Evolutionary conservation across 352 stramenopile genomes (phyloP).

Genomic region (Halophytophthora batemanensis): DNA sequence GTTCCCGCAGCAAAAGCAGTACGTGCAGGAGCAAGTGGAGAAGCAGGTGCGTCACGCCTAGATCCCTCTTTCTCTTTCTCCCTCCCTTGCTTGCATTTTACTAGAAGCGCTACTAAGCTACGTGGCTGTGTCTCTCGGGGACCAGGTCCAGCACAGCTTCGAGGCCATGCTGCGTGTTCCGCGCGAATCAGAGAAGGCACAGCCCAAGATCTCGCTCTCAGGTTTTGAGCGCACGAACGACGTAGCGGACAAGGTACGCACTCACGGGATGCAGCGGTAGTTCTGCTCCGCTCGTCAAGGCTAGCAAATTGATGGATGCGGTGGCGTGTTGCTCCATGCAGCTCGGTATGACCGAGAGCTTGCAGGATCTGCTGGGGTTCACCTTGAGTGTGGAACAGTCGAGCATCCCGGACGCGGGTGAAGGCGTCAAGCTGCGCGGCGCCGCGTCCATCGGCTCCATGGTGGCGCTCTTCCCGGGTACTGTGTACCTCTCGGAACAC

Average conservation of each 20-base stretch:
- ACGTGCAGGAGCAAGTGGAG: constrained; percentile 58
- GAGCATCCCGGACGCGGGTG: constrained; percentile 51
- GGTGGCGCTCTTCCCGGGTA: constrained; percentile 74
- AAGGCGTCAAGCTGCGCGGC: constrained; percentile 72
- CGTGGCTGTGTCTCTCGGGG: neutral
- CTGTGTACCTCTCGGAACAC: constrained; percentile 82
- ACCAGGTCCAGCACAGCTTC: constrained; percentile 49
- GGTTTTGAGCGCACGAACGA: constrained; percentile 48
- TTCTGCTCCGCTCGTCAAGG: neutral
- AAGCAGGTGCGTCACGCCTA: constrained; percentile 37
- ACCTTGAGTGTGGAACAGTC: constrained; percentile 69
- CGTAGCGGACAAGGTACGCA: constrained; percentile 23
- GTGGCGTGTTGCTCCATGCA: constrained; percentile 9
- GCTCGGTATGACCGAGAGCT: constrained; percentile 32
- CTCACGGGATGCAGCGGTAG: neutral
- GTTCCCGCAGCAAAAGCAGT: constrained; percentile 79
- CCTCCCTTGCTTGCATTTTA: neutral
- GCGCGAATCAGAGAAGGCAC: constrained; percentile 23
- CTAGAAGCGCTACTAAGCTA: neutral
- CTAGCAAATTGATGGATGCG: constrained; percentile 3
- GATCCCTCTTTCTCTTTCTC: no score
- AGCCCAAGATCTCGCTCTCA: constrained; percentile 58
- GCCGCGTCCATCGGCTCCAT: constrained; percentile 62
- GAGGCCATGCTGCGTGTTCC: constrained; percentile 59
- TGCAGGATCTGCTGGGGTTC: constrained; percentile 65